Conservation (phyloP, 495 filamentous ascomycete genomes). For the Aspergillus heteromorphus region DNA sequence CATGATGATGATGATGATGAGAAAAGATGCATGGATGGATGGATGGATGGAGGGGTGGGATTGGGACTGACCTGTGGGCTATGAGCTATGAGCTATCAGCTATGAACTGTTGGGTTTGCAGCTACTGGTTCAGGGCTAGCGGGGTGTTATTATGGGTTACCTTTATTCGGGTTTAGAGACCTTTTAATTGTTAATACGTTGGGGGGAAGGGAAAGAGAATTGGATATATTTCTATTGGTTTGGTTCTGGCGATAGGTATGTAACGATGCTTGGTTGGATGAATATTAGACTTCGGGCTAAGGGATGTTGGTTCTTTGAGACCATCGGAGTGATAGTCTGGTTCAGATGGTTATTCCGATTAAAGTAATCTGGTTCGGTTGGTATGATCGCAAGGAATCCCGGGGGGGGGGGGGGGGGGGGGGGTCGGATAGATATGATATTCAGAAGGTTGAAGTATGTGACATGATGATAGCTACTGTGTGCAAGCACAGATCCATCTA, state of each 20-base stretch:
- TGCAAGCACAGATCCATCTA: conserved; percentile 8
- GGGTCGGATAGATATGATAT: no score
- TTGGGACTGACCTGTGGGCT: not conserved
- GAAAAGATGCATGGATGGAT: not conserved
- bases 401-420: no score
- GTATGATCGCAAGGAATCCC: no score
- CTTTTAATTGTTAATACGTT: conserved; percentile 2
- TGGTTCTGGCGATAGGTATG: no score
- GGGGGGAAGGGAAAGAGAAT: not conserved
- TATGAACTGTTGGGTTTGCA: no score
- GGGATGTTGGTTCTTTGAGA: no score
- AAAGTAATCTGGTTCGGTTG: no score
- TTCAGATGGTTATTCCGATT: no score
- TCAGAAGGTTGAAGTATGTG: no score
- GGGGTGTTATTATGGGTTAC: not conserved
- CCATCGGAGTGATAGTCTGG: no score
- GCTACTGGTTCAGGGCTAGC: no score
- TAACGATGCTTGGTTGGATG: not conserved
- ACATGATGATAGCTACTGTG: not conserved
- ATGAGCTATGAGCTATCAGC: no score
- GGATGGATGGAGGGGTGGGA: not conserved
- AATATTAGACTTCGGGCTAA: not conserved
- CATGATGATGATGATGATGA: not conserved
- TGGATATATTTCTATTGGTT: not conserved
- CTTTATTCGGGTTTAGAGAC: not conserved